Percentiles rank a stretch among this genome's conserved stretches.
Evolutionary conservation across 371 early-diverging fungal genomes (phyloP).

Genomic region (Mortierella sp.): DNA sequence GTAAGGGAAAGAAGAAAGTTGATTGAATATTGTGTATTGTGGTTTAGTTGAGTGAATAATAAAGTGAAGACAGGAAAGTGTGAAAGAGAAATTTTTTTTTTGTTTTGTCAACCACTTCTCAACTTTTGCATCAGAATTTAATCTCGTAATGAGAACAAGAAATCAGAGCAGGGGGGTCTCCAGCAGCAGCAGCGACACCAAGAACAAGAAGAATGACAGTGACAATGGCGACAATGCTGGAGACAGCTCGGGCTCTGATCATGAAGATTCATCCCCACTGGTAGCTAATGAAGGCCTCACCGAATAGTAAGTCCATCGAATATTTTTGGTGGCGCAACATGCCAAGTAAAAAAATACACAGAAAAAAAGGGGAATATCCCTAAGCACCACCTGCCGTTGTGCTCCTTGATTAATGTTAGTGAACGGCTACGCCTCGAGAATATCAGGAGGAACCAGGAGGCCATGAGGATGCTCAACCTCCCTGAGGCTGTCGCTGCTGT

Average conservation of each 20-base stretch:
- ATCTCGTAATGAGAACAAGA: conserved; percentile 13
- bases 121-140: conserved; percentile 1
- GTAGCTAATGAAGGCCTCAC: conserved; percentile 11
- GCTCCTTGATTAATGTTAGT: conserved; percentile 7
- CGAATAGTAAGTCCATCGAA: conserved; percentile 18
- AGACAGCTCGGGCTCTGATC: conserved; percentile 6
- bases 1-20: not conserved
- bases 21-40: not conserved
- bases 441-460: conserved; percentile 46
- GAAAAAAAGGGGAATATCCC: not conserved
- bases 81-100: conserved; percentile 3
- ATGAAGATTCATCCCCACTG: conserved; percentile 7
- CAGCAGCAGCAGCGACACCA: conserved; percentile 2
- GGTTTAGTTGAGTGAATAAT: not conserved
- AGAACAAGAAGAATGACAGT: conserved; percentile 1
- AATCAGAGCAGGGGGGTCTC: not conserved
- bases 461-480: conserved; percentile 34
- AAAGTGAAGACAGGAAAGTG: no score
- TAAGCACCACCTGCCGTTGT: no score
- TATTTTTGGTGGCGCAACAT: conserved; percentile 29
- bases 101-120: conserved; percentile 2
- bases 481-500: conserved; percentile 29
- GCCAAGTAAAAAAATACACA: conserved; percentile 10
- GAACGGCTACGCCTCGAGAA: conserved; percentile 48
- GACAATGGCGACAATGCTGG: not conserved